Evolutionary conservation across 345 rosid species (phyloP).

Genomic region (Aquilaria sinensis): DNA sequence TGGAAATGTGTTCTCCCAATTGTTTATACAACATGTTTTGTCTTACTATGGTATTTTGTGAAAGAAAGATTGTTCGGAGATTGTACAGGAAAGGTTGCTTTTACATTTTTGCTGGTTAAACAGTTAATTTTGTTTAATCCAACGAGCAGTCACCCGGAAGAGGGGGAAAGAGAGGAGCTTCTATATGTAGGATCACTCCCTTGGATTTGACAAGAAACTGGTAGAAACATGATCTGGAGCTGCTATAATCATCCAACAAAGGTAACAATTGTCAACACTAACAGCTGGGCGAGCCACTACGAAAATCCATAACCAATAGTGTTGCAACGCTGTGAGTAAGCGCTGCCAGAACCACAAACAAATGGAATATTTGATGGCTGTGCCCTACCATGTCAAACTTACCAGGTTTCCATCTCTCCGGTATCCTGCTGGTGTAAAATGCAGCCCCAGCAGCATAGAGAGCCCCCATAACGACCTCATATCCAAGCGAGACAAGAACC

Average conservation of each 20-base stretch:
- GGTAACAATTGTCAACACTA: background rate
- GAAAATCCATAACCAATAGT: conserved; percentile 69
- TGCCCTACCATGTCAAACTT: conserved; percentile 94
- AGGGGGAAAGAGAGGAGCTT: no score
- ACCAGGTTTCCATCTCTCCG: conserved; percentile 92
- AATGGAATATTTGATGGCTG: conserved; percentile 94
- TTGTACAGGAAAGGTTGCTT: no score
- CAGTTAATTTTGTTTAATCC: no score
- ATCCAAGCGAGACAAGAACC: conserved; percentile 42
- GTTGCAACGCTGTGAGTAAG: conserved; percentile 81
- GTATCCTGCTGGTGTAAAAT: conserved; percentile 63
- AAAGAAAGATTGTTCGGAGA: no score
- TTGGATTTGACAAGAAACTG: no score
- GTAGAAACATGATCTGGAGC: no score
- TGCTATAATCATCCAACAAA: background rate
- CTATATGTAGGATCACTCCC: no score
- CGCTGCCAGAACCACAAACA: conserved; percentile 83
- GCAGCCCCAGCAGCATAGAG: conserved; percentile 66
- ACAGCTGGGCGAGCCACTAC: conserved; percentile 55
- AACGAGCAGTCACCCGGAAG: no score
- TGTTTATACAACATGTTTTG: no score
- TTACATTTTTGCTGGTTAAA: no score
- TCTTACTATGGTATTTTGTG: no score
- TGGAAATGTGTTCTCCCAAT: no score
- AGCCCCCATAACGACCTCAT: conserved; percentile 76